Percentiles rank a stretch among this genome's conserved stretches.
phyloP scores from a whole-genome alignment of 768 basidiomycete species.

The Clitopilus passeckerianus region DNA sequence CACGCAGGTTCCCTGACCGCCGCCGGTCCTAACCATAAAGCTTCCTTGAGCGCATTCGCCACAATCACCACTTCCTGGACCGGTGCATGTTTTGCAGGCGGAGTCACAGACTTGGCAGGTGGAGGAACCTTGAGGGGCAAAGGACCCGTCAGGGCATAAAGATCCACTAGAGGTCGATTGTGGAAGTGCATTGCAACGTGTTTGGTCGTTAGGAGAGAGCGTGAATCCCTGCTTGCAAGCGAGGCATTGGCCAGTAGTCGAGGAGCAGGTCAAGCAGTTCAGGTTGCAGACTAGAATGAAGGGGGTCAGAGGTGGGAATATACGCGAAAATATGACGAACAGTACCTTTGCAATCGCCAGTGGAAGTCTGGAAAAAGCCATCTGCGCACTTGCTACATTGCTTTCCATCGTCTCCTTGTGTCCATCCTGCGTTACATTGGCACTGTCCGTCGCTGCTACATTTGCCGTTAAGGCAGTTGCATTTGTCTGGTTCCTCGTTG shows the following conservation, averaged over 20 bases:
- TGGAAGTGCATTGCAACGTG: slow-evolving; percentile 55
- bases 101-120: slow-evolving; percentile 57
- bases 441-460: slow-evolving; percentile 71
- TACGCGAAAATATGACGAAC: not conserved
- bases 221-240: slow-evolving; percentile 70
- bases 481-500: slow-evolving; percentile 51
- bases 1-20: slow-evolving; percentile 59
- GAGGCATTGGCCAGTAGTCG: slow-evolving; percentile 64
- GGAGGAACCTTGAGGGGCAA: slow-evolving; percentile 35
- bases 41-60: slow-evolving; percentile 58
- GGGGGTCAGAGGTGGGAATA: slow-evolving; percentile 5
- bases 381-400: slow-evolving; percentile 68
- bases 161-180: slow-evolving; percentile 47
- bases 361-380: slow-evolving; percentile 70
- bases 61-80: slow-evolving; percentile 65
- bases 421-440: slow-evolving; percentile 75
- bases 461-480: slow-evolving; percentile 80
- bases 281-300: slow-evolving; percentile 55
- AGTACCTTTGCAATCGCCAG: slow-evolving; percentile 69
- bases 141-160: slow-evolving; percentile 63
- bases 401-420: slow-evolving; percentile 63
- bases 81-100: slow-evolving; percentile 68
- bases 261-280: slow-evolving; percentile 68
- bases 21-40: slow-evolving; percentile 40
- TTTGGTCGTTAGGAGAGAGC: slow-evolving; percentile 58